These are phyloP conservation scores for Blastobotrys aristatus DNA, from an alignment of 1,139 yeast genomes.

Conservation along the genomic window DNA sequence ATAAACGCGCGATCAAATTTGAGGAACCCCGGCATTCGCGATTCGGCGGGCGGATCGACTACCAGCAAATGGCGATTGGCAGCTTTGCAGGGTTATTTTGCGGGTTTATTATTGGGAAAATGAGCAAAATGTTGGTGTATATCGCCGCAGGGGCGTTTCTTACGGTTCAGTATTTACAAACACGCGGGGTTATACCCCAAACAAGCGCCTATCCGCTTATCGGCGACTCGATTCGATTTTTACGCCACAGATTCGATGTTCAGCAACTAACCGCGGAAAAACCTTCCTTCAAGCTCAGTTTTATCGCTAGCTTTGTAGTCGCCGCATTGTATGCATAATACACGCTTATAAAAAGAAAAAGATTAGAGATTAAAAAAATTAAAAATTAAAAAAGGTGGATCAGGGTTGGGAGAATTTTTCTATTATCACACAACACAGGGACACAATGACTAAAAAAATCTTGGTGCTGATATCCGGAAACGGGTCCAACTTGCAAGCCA, in stretches of 20 bases:
- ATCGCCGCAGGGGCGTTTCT: conserved; percentile 48
- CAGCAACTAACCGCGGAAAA: conserved; percentile 53
- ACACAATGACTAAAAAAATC: conserved; percentile 33
- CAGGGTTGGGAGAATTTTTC: not conserved
- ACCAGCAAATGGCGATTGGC: conserved; percentile 64
- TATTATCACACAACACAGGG: not conserved
- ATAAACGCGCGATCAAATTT: conserved; percentile 7
- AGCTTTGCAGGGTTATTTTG: conserved; percentile 59
- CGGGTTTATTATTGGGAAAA: conserved; percentile 63
- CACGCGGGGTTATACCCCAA: conserved; percentile 51
- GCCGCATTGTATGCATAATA: conserved; percentile 53
- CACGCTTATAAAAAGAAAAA: not conserved
- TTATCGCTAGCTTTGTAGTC: conserved; percentile 52
- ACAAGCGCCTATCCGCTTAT: conserved; percentile 39
- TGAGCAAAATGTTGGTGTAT: conserved; percentile 54
- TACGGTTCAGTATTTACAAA: conserved; percentile 53
- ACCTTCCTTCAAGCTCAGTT: conserved; percentile 61
- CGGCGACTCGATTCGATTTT: conserved; percentile 43
- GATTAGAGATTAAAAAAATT: not conserved
- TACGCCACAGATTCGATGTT: conserved; percentile 45
- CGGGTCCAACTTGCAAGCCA: conserved; percentile 90
- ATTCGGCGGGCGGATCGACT: conserved; percentile 46
- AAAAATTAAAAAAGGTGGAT: not conserved
- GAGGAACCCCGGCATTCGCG: conserved; percentile 17
- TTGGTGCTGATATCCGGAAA: conserved; percentile 89